A percentile compares a stretch with the other conserved stretches of the same genome.
Evolutionary conservation across 164 flowering plant species (phyloP).

Genomic region (Stephania cephalantha): DNA sequence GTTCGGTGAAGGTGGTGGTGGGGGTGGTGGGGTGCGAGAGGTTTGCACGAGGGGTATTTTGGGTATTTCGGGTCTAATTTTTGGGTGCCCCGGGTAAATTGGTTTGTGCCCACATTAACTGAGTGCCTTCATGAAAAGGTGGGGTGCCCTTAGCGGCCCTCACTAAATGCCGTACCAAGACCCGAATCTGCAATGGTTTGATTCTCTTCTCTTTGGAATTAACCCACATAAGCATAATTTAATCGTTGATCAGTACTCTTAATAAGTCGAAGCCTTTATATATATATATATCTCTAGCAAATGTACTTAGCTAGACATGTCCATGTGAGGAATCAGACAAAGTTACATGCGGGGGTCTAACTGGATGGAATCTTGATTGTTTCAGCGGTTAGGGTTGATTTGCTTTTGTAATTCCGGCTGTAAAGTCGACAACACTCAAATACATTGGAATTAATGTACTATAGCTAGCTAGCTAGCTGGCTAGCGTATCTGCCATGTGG

Average conservation of each 20-base stretch:
- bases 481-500: neutral
- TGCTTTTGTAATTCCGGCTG: neutral
- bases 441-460: neutral
- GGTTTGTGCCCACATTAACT: too few species aligned
- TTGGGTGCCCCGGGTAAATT: too few species aligned
- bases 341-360: neutral
- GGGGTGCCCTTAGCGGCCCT: too few species aligned
- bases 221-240: too few species aligned
- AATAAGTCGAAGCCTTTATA: neutral
- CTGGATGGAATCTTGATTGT: neutral
- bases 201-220: too few species aligned
- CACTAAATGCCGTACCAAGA: too few species aligned
- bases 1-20: too few species aligned
- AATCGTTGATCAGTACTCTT: neutral
- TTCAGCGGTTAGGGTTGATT: conserved; percentile 3
- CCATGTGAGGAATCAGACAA: neutral
- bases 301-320: neutral
- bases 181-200: too few species aligned
- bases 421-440: conserved; percentile 5
- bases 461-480: neutral
- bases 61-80: too few species aligned
- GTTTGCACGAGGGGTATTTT: too few species aligned
- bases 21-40: too few species aligned
- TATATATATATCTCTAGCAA: neutral
- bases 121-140: too few species aligned